Evolutionary conservation across 2,329 filamentous ascomycete genomes (phyloP), one percentile per base, ranked within the genome.

Genomic region (Aspergillus hiratsukae): DNA sequence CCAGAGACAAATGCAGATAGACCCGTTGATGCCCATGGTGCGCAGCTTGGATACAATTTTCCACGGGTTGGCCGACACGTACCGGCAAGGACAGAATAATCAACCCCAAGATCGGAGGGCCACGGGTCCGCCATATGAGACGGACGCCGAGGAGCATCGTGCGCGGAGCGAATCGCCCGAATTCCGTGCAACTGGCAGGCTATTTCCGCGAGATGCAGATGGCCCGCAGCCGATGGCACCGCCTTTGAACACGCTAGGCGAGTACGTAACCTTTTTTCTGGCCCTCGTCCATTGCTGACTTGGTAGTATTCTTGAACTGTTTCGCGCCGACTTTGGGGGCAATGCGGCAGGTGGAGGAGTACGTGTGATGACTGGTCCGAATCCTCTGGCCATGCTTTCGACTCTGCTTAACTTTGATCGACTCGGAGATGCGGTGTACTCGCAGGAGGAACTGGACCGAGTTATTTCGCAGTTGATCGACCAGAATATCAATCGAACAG

Each of bases 381-480:
- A 69, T 29, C 78, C 81, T 1, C 70, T 83, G 51, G 75, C 78
- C 27, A 69, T 83, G 21, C 72, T 83, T 40, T 67, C 70, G 7
- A 65, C 67, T 25, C 49, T 79, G 8, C 59, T 79, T 49, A 73
- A 72, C 53, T 63, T 74, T n/a, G 67, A 66, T 10, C 70, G 71
- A 27, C 80, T 83, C 57, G 90, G 91, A 21, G 93, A 97, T 72
- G 90, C 87, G 7, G 93, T 96, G 1, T 95, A 93, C 71, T 88
- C 89, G 0, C 90, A 97, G 73, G 91, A 96, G 75, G 92, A 89
- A 2, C 78, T 97, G 31, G 93, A 99, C 70, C 85, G 88, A 35
- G 90, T 97, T 61, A 88, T 99, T 55, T 88, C 90, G 0, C 84
- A 89, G 64, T 80, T 97, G 46, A 94, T 97, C 87, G 93, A 97